Conservation (phyloP, 116 monocot species). For the Zostera marina region DNA sequence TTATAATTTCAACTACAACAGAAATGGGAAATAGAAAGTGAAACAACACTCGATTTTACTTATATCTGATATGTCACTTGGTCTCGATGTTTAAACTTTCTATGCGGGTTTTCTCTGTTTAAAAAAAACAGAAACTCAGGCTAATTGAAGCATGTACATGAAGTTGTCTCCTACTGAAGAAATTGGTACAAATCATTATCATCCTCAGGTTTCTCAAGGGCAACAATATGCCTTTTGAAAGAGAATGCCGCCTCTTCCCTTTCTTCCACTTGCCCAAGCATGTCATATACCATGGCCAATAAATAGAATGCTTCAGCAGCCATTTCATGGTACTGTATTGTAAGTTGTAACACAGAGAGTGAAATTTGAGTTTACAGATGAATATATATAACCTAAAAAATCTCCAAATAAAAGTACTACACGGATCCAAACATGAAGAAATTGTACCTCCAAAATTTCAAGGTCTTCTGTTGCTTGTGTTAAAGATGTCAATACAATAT, state of each 20-base stretch:
- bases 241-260: slow-evolving; percentile 67
- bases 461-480: slow-evolving; percentile 71
- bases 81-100: too few species aligned
- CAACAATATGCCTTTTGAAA: slow-evolving; percentile 45
- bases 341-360: slow-evolving; percentile 1
- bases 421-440: not conserved
- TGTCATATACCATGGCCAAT: slow-evolving; percentile 51
- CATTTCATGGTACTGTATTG: slow-evolving; percentile 71
- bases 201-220: slow-evolving; percentile 16
- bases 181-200: not conserved
- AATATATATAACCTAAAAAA: not conserved
- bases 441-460: slow-evolving; percentile 57
- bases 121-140: too few species aligned
- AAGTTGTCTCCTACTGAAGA: too few species aligned
- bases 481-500: slow-evolving; percentile 50
- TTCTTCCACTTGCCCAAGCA: slow-evolving; percentile 37
- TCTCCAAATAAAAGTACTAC: not conserved
- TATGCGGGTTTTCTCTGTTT: too few species aligned
- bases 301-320: slow-evolving; percentile 83
- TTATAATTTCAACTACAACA: too few species aligned
- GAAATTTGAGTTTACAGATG: not conserved
- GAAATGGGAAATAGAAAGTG: too few species aligned
- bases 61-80: too few species aligned
- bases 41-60: too few species aligned
- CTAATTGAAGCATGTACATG: too few species aligned